Conservation (phyloP, 192 early-diverging fungal genomes). For the Thamnidium elegans region DNA sequence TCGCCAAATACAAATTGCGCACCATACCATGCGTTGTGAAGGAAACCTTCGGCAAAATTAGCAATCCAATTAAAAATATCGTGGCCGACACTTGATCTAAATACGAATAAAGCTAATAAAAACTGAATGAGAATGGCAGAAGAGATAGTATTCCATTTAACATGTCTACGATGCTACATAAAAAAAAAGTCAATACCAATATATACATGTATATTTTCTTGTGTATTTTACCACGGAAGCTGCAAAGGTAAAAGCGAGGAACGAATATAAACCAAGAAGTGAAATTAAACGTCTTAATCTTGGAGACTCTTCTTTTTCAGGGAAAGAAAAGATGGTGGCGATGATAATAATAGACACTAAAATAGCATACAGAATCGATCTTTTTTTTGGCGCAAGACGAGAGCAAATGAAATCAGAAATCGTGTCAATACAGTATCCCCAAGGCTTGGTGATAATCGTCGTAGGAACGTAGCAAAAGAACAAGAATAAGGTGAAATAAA, state of each 20-base stretch:
- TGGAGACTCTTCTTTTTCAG: constrained; percentile 48
- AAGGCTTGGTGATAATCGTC: background rate
- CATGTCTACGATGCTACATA: constrained; percentile 49
- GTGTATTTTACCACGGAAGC: constrained; percentile 49
- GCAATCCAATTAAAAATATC: constrained; percentile 73
- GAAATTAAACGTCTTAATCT: constrained; percentile 74
- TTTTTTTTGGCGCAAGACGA: background rate
- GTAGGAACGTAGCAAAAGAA: background rate
- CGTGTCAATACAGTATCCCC: constrained; percentile 39
- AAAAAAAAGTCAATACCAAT: background rate
- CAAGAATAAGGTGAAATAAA: constrained; percentile 23
- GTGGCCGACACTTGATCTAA: constrained; percentile 66
- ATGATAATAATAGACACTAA: constrained; percentile 42
- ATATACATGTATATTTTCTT: background rate
- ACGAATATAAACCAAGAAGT: constrained; percentile 64
- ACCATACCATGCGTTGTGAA: constrained; percentile 66
- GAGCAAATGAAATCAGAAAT: too few species aligned
- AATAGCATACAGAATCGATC: constrained; percentile 10
- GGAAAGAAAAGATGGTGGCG: constrained; percentile 51
- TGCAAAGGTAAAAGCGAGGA: constrained; percentile 42
- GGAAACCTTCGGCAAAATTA: constrained; percentile 50
- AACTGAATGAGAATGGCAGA: constrained; percentile 73
- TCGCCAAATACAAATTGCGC: constrained; percentile 68
- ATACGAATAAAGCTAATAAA: constrained; percentile 74
- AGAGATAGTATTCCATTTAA: constrained; percentile 75